Evolutionary conservation across 2,329 filamentous ascomycete genomes (phyloP).

Genomic region (Bipolaris victoriae): DNA sequence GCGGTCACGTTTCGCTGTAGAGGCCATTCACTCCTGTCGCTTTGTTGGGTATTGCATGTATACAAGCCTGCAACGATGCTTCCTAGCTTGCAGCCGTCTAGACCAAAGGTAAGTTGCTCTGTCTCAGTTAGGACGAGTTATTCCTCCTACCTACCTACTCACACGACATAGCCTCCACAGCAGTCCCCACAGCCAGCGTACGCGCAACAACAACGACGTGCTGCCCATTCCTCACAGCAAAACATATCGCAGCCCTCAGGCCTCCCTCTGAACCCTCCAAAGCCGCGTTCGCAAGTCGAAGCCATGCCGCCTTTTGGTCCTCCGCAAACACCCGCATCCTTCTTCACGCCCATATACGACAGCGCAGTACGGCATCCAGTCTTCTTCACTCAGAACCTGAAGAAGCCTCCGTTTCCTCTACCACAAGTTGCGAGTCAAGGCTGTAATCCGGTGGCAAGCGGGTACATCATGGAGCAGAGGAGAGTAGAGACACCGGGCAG

Average conservation of each 20-base stretch:
- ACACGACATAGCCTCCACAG: constrained; percentile 29
- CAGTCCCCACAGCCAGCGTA: constrained; percentile 28
- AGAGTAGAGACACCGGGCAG: constrained; percentile 20
- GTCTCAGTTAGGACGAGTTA: background rate
- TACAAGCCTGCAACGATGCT: constrained; percentile 41
- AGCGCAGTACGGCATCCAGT: constrained; percentile 72
- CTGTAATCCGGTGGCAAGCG: constrained; percentile 53
- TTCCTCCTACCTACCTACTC: constrained; percentile 7
- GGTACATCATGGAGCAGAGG: constrained; percentile 48
- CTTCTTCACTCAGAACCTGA: constrained; percentile 72
- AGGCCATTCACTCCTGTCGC: constrained; percentile 1
- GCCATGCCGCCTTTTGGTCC: constrained; percentile 53
- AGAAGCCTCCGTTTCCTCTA: constrained; percentile 59
- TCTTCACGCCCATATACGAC: constrained; percentile 53
- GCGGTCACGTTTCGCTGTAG: constrained; percentile 12
- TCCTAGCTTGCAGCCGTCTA: constrained; percentile 47
- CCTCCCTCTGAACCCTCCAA: constrained; percentile 7
- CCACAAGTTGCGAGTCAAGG: constrained; percentile 44
- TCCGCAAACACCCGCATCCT: constrained; percentile 20
- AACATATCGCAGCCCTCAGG: background rate
- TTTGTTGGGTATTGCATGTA: constrained; percentile 15
- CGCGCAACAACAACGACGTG: constrained; percentile 36
- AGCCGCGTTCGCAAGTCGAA: constrained; percentile 56
- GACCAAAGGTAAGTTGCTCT: constrained; percentile 45
- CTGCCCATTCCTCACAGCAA: constrained; percentile 25